These are phyloP conservation scores for Magnaporthales sp. DNA, from an alignment of 2,329 filamentous ascomycete species.

Conservation along the genomic window DNA sequence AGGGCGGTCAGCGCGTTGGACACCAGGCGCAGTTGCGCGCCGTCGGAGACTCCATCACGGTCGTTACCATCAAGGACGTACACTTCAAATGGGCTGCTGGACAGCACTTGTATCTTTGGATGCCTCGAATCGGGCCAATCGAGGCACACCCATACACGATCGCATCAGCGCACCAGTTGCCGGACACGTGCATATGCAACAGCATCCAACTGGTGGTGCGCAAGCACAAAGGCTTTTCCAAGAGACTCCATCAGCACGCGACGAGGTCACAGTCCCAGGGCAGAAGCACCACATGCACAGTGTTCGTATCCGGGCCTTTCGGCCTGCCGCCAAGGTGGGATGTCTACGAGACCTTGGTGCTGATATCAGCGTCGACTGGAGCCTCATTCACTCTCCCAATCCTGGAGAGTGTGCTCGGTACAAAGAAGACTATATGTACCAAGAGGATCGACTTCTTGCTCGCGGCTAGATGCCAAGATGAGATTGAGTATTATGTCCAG, in stretches of 20 bases:
- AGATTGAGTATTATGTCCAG: slow-evolving; percentile 46
- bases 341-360: slow-evolving; percentile 48
- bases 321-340: slow-evolving; percentile 47
- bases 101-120: slow-evolving; percentile 53
- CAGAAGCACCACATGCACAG: slow-evolving; percentile 26
- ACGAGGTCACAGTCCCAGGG: slow-evolving; percentile 21
- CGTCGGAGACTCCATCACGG: slow-evolving; percentile 42
- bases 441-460: slow-evolving; percentile 45
- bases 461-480: slow-evolving; percentile 39
- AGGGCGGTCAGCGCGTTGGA: slow-evolving; percentile 39
- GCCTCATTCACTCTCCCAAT: slow-evolving; percentile 53
- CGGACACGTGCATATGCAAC: slow-evolving; percentile 46
- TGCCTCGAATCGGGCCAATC: slow-evolving; percentile 42
- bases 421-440: slow-evolving; percentile 33
- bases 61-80: slow-evolving; percentile 50
- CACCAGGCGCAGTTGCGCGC: slow-evolving; percentile 40
- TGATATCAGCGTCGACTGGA: slow-evolving; percentile 55
- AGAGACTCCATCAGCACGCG: slow-evolving; percentile 39
- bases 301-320: slow-evolving; percentile 48
- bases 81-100: slow-evolving; percentile 51
- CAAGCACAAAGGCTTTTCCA: slow-evolving; percentile 48
- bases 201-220: slow-evolving; percentile 51
- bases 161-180: slow-evolving; percentile 42
- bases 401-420: slow-evolving; percentile 42
- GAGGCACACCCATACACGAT: slow-evolving; percentile 56